phyloP scores from a whole-genome alignment of 2,329 filamentous ascomycete species.

The Paecilomyces sp. region DNA sequence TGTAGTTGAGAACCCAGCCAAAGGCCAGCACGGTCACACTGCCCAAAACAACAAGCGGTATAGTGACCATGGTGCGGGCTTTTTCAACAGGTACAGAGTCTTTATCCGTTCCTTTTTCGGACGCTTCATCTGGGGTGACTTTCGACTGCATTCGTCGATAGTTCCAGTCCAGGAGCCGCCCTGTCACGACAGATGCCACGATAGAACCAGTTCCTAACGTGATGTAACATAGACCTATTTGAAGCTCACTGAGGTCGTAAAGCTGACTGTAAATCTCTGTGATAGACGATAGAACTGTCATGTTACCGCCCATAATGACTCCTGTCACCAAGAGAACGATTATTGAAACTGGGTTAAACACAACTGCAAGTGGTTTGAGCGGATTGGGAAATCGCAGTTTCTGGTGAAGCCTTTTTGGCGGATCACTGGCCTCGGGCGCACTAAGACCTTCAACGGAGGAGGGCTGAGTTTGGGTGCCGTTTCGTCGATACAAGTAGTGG shows the following conservation, averaged over 20 bases:
- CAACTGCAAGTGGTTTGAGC: no score
- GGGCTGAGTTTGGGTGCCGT: no score
- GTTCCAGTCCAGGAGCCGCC: constrained; percentile 55
- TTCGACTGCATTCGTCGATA: constrained; percentile 55
- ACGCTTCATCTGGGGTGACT: constrained; percentile 51
- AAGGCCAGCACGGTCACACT: no score
- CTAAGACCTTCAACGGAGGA: no score
- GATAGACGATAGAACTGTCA: constrained; percentile 27
- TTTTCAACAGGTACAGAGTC: constrained; percentile 42
- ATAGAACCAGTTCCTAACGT: constrained; percentile 20
- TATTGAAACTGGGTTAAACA: no score
- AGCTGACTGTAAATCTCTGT: constrained; percentile 8
- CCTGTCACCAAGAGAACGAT: no score
- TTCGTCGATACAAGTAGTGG: no score
- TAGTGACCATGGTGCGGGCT: constrained; percentile 4
- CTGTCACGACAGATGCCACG: constrained; percentile 16
- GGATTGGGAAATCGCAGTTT: no score
- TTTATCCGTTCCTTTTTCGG: constrained; percentile 44
- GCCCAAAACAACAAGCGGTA: no score
- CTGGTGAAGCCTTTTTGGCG: no score
- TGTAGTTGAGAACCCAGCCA: no score
- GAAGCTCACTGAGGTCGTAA: constrained; percentile 37
- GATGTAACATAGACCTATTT: constrained; percentile 32
- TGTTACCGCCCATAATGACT: constrained; percentile 8
- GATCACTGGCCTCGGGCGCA: no score